Evolutionary conservation across 768 basidiomycete species (phyloP).

Genomic region (Epithele typhae): DNA sequence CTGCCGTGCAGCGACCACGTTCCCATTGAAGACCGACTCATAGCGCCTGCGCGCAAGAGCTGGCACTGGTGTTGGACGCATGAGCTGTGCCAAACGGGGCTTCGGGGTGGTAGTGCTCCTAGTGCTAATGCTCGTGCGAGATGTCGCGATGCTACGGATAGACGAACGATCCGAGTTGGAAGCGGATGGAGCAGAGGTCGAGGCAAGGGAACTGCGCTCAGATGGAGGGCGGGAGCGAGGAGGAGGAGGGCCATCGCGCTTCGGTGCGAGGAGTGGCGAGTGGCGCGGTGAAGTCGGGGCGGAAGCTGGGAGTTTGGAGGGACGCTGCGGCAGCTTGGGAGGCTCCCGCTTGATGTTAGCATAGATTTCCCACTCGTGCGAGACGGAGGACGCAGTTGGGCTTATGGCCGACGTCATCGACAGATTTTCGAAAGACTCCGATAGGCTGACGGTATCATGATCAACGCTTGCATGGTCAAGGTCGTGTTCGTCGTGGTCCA

Average conservation of each 20-base stretch:
- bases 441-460: constrained; percentile 50
- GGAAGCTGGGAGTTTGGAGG: constrained; percentile 14
- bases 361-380: constrained; percentile 20
- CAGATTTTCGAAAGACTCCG: constrained; percentile 71
- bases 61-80: constrained; percentile 66
- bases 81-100: constrained; percentile 29
- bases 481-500: constrained; percentile 35
- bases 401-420: constrained; percentile 51
- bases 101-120: constrained; percentile 20
- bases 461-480: constrained; percentile 9
- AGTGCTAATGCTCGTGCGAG: constrained; percentile 30
- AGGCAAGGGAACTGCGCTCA: constrained; percentile 31
- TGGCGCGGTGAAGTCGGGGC: constrained; percentile 12
- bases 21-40: constrained; percentile 61
- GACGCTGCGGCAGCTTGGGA: constrained; percentile 27
- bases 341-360: constrained; percentile 19
- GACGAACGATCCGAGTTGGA: constrained; percentile 59
- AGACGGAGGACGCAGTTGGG: constrained; percentile 42
- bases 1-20: constrained; percentile 45
- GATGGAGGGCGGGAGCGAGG: constrained; percentile 28
- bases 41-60: constrained; percentile 60
- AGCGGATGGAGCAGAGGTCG: constrained; percentile 21
- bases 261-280: constrained; percentile 9
- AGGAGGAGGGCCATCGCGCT: constrained; percentile 20
- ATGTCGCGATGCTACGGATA: constrained; percentile 43